These are phyloP conservation scores for Protostelium mycophagum DNA, from an alignment of 78 protist genomes.

Conservation along the genomic window DNA sequence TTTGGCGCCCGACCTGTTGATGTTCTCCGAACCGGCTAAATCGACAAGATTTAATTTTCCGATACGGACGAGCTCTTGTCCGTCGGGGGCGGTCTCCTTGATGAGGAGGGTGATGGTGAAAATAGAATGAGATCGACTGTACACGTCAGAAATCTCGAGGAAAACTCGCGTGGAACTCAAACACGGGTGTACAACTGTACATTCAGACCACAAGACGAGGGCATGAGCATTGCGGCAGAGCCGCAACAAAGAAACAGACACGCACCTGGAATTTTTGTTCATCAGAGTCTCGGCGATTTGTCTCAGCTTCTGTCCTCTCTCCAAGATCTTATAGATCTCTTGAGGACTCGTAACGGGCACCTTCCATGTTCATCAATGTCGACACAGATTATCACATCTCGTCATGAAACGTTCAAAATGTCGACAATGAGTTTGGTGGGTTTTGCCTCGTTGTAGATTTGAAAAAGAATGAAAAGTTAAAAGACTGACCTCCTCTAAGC, in stretches of 20 bases:
- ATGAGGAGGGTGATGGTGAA: constrained; percentile 81
- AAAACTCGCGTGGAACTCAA: too few species aligned
- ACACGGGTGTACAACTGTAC: too few species aligned
- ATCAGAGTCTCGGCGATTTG: constrained; percentile 22
- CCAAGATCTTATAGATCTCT: not conserved
- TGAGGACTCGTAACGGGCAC: not conserved
- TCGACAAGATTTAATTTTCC: constrained; percentile 95
- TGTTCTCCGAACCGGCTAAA: constrained; percentile 92
- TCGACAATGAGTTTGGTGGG: not conserved
- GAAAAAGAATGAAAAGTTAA: too few species aligned
- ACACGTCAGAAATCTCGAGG: constrained; percentile 20
- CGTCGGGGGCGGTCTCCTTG: constrained; percentile 77
- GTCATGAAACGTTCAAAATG: too few species aligned
- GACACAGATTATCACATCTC: too few species aligned
- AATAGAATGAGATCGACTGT: constrained; percentile 82
- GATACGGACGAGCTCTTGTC: constrained; percentile 78
- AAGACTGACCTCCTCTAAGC: too few species aligned
- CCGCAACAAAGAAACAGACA: too few species aligned
- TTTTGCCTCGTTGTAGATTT: not conserved
- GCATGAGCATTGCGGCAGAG: too few species aligned
- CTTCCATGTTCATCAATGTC: too few species aligned
- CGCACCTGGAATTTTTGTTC: constrained; percentile 48
- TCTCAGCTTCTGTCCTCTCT: not conserved
- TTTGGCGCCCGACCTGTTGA: constrained; percentile 79
- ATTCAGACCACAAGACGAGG: too few species aligned